Conservation (phyloP, 2,329 filamentous ascomycete species). For the Hypoxylon sp. region DNA sequence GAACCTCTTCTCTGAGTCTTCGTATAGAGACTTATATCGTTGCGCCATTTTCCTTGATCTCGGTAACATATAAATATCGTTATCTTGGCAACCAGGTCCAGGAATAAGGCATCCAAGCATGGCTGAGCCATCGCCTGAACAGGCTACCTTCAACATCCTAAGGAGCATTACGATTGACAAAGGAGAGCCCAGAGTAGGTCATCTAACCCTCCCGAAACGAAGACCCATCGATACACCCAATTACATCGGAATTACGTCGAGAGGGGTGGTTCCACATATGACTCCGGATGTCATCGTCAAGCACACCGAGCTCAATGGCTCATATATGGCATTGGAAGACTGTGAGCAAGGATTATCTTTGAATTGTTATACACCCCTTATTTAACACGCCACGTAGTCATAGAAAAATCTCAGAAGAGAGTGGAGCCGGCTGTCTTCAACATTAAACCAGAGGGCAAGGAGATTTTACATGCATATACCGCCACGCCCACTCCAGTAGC, state of each 20-base stretch:
- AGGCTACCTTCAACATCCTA: conserved; percentile 63
- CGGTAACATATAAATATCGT: neutral
- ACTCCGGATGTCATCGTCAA: conserved; percentile 85
- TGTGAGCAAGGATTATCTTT: conserved; percentile 72
- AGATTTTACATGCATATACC: conserved; percentile 82
- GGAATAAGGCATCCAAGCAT: conserved; percentile 15
- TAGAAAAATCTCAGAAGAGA: conserved; percentile 63
- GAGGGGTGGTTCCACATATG: conserved; percentile 88
- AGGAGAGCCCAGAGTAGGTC: conserved; percentile 75
- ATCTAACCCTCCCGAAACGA: conserved; percentile 73
- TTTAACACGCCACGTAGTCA: conserved; percentile 60
- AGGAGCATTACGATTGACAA: conserved; percentile 58
- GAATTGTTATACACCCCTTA: conserved; percentile 3
- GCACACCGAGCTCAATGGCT: conserved; percentile 75
- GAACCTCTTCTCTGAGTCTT: neutral
- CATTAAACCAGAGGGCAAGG: conserved; percentile 57
- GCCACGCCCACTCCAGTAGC: conserved; percentile 75
- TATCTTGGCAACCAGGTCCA: neutral
- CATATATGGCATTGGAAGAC: conserved; percentile 91
- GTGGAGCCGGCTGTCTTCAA: conserved; percentile 66
- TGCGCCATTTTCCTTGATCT: neutral
- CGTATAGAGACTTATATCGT: neutral
- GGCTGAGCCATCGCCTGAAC: conserved; percentile 27
- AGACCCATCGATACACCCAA: conserved; percentile 84
- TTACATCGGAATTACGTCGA: conserved; percentile 84